Evolutionary conservation across 495 filamentous ascomycete genomes (phyloP), one percentile per base, ranked within the genome.

Genomic region (Lepraria neglecta): DNA sequence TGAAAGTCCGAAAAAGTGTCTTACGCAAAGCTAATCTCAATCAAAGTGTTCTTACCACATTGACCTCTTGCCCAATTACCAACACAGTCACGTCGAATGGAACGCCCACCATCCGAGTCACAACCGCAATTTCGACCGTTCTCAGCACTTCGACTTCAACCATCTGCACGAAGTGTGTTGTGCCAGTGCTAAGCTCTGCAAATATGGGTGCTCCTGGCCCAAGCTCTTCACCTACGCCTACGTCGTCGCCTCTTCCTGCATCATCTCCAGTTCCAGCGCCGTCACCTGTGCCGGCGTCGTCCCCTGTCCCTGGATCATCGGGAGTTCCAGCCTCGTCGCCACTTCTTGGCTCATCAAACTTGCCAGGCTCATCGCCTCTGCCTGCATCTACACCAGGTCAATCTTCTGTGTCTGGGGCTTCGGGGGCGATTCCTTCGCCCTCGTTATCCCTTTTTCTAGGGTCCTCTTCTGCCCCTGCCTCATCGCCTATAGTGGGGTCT

Each of bases 31-130:
- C 35, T 40, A 56, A 60, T 30, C n/a, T 28, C 19, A 7, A 12
- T 27, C 28, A 33, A 40, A 64, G 62, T 33, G n/a, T 66, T 38
- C 52, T 51, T 28, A 63, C 60, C 6, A 60, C 64, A 28, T 33
- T 60, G 19, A 64, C 61, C 11, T 53, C 53, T 17, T 67, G 65
- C 40, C 65, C 65, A 17, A 61, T 67, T 27, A 67, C 65, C 17
- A 58, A 57, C 30, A 67, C 65, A 5, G 38, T 58, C 51, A 59
- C 58, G 11, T 45, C 61, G 3, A 59, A 59, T 5, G 50, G 46
- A 3, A 38, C 28, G 3, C 57, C 57, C 24, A 42, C 50, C 31
- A 9, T 54, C 6, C 40, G 55, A 42, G 58, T 46, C 35, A 53
- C 62, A 12, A 60, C 58, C 4, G 60, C 44, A 12, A 3, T 67